Conservation (phyloP, 2,329 filamentous ascomycete genomes). For the Scedosporium minutisporum region DNA sequence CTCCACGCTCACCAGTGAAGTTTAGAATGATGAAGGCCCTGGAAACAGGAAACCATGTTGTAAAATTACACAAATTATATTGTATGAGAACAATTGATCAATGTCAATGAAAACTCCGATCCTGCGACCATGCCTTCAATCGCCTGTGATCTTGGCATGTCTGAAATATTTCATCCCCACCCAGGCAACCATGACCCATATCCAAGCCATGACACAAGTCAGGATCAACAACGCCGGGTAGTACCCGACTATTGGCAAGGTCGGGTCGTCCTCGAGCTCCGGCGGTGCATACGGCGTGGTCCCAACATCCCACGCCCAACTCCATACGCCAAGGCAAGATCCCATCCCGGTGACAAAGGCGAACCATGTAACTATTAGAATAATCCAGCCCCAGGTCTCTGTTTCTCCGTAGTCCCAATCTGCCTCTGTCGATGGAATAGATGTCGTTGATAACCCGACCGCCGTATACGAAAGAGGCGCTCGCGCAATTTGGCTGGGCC, state of each 20-base stretch:
- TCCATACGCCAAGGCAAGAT: constrained; percentile 89
- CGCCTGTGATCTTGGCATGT: constrained; percentile 78
- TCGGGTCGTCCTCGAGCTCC: constrained; percentile 89
- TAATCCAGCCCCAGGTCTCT: constrained; percentile 96
- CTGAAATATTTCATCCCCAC: constrained; percentile 99
- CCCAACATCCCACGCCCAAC: constrained; percentile 98
- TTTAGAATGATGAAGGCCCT: too few species aligned
- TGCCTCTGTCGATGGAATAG: constrained; percentile 35
- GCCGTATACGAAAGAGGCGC: constrained; percentile 50
- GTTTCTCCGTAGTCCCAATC: constrained; percentile 91
- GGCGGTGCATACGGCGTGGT: constrained; percentile 92
- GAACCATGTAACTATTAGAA: constrained; percentile 83
- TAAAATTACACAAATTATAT: too few species aligned
- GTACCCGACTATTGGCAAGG: constrained; percentile 90
- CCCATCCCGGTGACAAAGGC: constrained; percentile 97
- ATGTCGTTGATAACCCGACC: constrained; percentile 39
- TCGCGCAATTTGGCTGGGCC: constrained; percentile 43
- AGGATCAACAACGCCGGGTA: constrained; percentile 91
- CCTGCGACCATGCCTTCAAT: constrained; percentile 27
- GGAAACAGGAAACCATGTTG: too few species aligned
- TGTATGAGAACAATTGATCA: background rate
- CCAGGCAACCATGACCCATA: constrained; percentile 97
- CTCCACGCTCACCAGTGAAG: too few species aligned
- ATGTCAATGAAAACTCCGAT: background rate
- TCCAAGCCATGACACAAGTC: constrained; percentile 94